Evolutionary conservation across 2,329 filamentous ascomycete species (phyloP).

Genomic region (Malbranchea cinnamomea): DNA sequence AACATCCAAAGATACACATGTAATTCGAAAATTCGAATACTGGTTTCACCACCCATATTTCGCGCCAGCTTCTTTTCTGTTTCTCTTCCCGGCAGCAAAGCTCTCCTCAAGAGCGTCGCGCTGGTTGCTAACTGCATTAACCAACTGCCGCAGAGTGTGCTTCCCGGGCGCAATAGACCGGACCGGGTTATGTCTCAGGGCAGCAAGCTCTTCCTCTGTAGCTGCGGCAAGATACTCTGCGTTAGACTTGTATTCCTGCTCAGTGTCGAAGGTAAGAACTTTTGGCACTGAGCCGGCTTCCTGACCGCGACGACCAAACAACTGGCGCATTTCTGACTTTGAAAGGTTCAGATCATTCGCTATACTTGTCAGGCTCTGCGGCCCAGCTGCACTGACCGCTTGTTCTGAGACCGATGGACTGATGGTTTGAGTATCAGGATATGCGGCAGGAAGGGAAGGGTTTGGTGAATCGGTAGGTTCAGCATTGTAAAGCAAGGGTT

Average conservation of each 20-base stretch:
- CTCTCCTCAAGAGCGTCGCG: slow-evolving; percentile 81
- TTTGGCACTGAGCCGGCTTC: slow-evolving; percentile 37
- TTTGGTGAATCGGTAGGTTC: slow-evolving; percentile 11
- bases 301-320: slow-evolving; percentile 54
- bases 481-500: slow-evolving; percentile 25
- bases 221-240: slow-evolving; percentile 56
- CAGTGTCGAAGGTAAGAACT: slow-evolving; percentile 77
- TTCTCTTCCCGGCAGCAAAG: slow-evolving; percentile 66
- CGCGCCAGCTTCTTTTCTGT: slow-evolving; percentile 65
- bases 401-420: background rate
- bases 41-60: slow-evolving; percentile 73
- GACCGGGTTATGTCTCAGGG: slow-evolving; percentile 61
- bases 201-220: slow-evolving; percentile 37
- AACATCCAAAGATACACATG: too few relatives aligned
- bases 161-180: slow-evolving; percentile 73
- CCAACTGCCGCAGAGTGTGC: slow-evolving; percentile 75
- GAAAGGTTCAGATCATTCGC: slow-evolving; percentile 69
- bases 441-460: slow-evolving; percentile 10
- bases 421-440: background rate
- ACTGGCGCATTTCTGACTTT: slow-evolving; percentile 58
- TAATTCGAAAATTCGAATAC: too few relatives aligned
- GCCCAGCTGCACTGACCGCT: slow-evolving; percentile 2
- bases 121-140: slow-evolving; percentile 68
- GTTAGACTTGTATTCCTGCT: slow-evolving; percentile 74
- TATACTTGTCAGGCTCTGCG: slow-evolving; percentile 51